A percentile compares a stretch with the other conserved stretches of the same genome.
These are phyloP conservation scores for Xylaria polymorpha DNA, from an alignment of 2,329 filamentous ascomycete genomes.

Conservation along the genomic window DNA sequence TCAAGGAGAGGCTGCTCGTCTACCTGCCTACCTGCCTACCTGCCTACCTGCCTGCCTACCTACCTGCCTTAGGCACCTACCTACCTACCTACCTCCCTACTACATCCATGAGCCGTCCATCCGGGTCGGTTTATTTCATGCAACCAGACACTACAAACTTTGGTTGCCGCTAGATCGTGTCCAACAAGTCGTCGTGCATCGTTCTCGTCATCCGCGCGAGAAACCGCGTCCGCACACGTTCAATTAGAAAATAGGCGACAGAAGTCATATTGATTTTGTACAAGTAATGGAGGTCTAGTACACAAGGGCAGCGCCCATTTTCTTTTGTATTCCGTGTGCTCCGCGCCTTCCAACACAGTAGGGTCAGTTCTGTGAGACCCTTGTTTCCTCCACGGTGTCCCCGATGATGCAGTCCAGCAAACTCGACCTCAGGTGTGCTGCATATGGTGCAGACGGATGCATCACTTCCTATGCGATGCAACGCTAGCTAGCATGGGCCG, in stretches of 20 bases:
- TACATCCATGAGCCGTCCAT: not conserved
- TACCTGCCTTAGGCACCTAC: no score
- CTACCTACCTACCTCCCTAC: not conserved
- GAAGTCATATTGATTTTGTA: no score
- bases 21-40: not conserved
- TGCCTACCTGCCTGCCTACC: no score
- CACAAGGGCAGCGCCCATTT: no score
- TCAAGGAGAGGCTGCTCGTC: not conserved
- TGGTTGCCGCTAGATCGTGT: not conserved
- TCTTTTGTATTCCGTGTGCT: no score
- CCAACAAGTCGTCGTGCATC: constrained; percentile 6
- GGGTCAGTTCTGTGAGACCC: not conserved
- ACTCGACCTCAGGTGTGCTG: not conserved
- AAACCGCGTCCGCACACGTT: not conserved
- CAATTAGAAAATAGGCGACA: no score
- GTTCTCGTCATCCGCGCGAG: not conserved
- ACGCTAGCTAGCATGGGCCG: not conserved
- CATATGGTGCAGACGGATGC: not conserved
- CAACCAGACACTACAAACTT: not conserved
- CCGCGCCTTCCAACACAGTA: no score
- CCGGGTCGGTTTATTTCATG: not conserved
- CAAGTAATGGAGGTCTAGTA: no score
- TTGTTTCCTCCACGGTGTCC: not conserved
- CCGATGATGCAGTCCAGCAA: not conserved
- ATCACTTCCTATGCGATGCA: constrained; percentile 2